These are phyloP conservation scores for Flaveria floridana DNA, from an alignment of 140 eudicot genomes.

Conservation along the genomic window DNA sequence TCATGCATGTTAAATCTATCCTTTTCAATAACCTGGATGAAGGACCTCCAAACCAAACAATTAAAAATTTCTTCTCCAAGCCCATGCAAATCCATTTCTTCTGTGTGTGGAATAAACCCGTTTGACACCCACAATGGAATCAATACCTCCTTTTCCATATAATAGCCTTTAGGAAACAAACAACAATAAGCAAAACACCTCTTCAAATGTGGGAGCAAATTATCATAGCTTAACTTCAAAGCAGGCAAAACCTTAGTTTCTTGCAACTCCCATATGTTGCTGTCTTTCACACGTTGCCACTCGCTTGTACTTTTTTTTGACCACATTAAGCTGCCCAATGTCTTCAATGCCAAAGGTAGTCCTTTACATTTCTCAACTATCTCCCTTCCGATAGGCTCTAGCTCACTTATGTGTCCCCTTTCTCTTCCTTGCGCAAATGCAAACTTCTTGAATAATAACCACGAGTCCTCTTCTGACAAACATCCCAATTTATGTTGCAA, in stretches of 20 bases:
- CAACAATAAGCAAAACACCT: conserved; percentile 28
- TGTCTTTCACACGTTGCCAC: conserved; percentile 8
- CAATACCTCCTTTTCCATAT: conserved; percentile 1
- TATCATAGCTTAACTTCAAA: conserved; percentile 25
- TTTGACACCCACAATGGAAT: conserved; percentile 29
- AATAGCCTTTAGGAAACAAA: conserved; percentile 27
- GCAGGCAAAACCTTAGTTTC: conserved; percentile 20
- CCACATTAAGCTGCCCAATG: conserved; percentile 31
- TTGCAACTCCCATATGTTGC: conserved; percentile 25
- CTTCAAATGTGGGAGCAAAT: conserved; percentile 21
- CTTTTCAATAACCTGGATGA: conserved; percentile 12
- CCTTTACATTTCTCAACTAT: conserved; percentile 31
- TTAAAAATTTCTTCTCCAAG: conserved; percentile 20
- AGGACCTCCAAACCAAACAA: conserved; percentile 22
- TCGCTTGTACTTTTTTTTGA: conserved; percentile 3
- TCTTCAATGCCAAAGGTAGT: conserved; percentile 27
- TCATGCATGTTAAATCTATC: conserved; percentile 24
- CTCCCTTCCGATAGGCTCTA: conserved; percentile 26
- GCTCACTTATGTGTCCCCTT: neutral
- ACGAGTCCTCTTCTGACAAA: conserved; percentile 23
- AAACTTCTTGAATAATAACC: conserved; percentile 24
- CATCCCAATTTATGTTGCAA: conserved; percentile 19
- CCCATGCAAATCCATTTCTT: conserved; percentile 14
- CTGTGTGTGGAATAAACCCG: conserved; percentile 5
- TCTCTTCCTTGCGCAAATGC: conserved; percentile 19